Evolutionary conservation across 1,284 basidiomycete genomes (phyloP).

Genomic region (Rhodotorula mucilaginosa): DNA sequence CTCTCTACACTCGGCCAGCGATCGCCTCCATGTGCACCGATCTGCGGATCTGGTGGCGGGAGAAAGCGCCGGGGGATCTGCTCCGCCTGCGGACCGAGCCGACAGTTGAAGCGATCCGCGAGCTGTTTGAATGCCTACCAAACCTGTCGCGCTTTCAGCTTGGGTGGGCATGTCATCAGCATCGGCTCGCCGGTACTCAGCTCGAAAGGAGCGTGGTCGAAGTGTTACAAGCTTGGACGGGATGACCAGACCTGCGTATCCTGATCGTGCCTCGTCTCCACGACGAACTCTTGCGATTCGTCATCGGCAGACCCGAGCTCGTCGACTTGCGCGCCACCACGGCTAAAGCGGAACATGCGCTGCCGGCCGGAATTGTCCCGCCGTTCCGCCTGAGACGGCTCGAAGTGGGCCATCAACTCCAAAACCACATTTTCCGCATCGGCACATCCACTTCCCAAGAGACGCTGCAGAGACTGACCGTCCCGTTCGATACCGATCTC

Average conservation of each 20-base stretch:
- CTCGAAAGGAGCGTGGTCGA: not conserved
- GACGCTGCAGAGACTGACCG: not conserved
- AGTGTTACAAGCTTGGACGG: not conserved
- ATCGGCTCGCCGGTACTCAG: not conserved
- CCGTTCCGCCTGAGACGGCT: not conserved
- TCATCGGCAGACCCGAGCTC: not conserved
- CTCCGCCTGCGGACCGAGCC: not conserved
- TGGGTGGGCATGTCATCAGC: not conserved
- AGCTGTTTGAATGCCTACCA: not conserved
- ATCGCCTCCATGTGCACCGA: not conserved
- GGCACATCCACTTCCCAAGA: not conserved
- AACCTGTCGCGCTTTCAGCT: not conserved
- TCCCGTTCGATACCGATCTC: not conserved
- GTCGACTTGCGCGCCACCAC: not conserved
- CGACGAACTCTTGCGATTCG: not conserved
- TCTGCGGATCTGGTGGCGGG: not conserved
- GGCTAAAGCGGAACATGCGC: not conserved
- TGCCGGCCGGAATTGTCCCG: not conserved
- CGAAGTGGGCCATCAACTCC: not conserved
- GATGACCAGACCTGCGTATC: not conserved
- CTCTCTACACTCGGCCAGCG: not conserved
- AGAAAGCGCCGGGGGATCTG: not conserved
- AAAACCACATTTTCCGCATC: not conserved
- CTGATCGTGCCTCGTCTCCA: not conserved
- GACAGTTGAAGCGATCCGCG: not conserved